Evolutionary conservation across 345 rosid genomes (phyloP).

Genomic region (Schrenkiella parvula): DNA sequence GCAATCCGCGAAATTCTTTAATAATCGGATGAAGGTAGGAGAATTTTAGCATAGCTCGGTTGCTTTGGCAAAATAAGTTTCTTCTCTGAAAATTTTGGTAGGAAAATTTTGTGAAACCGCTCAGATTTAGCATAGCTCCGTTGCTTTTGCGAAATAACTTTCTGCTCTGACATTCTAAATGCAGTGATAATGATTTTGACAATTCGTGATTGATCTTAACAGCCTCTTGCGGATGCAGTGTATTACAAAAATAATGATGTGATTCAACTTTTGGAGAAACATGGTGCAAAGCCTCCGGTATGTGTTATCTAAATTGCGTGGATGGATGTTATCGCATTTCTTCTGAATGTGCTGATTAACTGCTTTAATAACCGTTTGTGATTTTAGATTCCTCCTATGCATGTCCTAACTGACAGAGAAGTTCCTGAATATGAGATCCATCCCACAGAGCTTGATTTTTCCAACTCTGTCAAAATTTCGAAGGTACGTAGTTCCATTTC

Average conservation of each 20-base stretch:
- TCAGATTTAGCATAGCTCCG: neutral
- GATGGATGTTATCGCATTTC: neutral
- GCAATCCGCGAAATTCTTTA: neutral
- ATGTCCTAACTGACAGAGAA: slow-evolving; percentile 57
- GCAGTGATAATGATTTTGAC: slow-evolving; percentile 7
- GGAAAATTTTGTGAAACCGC: too few species aligned
- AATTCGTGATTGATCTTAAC: slow-evolving; percentile 31
- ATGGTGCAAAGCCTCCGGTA: slow-evolving; percentile 75
- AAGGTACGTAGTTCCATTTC: slow-evolving; percentile 41
- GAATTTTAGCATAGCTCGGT: neutral
- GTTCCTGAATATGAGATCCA: slow-evolving; percentile 83
- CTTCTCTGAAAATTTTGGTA: neutral
- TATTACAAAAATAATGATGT: slow-evolving; percentile 68
- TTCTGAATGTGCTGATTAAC: neutral
- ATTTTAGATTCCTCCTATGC: slow-evolving; percentile 75
- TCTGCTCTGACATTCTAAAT: neutral
- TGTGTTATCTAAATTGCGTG: neutral
- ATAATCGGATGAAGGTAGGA: neutral
- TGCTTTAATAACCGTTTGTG: neutral
- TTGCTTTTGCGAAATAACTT: neutral
- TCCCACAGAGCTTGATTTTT: slow-evolving; percentile 71
- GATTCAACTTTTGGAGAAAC: slow-evolving; percentile 68
- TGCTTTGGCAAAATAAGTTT: neutral
- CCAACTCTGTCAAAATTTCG: slow-evolving; percentile 62
- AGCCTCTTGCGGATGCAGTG: slow-evolving; percentile 88